Percentiles rank a stretch among this genome's conserved stretches.
Evolutionary conservation across 129 eudicot genomes (phyloP).

Genomic region (Pseudognaphalium luteoalbum): DNA sequence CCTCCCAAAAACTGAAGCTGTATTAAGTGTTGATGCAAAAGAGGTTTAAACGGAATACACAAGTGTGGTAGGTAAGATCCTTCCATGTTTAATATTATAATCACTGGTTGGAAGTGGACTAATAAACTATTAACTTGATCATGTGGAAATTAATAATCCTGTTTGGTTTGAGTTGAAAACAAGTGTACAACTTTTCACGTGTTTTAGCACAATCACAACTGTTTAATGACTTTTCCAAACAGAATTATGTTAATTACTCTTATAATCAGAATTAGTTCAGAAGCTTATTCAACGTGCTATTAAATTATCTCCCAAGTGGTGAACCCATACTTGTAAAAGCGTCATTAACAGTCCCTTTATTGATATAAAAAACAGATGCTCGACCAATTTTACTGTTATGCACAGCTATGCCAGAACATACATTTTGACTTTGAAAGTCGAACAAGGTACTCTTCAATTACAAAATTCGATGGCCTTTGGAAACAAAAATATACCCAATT

Average conservation of each 20-base stretch:
- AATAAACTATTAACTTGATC: not conserved
- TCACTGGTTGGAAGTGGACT: not conserved
- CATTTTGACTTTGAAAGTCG: conserved; percentile 30
- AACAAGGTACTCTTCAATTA: conserved; percentile 32
- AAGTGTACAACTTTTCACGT: too few relatives aligned
- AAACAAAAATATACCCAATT: not conserved
- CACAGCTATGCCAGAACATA: conserved; percentile 31
- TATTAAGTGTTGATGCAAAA: not conserved
- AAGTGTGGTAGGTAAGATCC: not conserved
- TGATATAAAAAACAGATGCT: not conserved
- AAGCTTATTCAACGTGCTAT: too few relatives aligned
- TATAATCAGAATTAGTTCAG: too few relatives aligned
- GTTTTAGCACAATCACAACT: too few relatives aligned
- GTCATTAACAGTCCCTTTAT: not conserved
- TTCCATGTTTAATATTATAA: not conserved
- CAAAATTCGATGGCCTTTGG: not conserved
- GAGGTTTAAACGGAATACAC: not conserved
- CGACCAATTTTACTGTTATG: conserved; percentile 25
- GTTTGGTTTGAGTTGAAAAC: too few relatives aligned
- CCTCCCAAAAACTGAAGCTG: not conserved
- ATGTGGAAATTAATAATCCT: not conserved
- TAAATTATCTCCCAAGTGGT: too few relatives aligned
- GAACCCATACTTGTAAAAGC: conserved; percentile 18
- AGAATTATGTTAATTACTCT: too few relatives aligned
- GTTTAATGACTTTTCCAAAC: too few relatives aligned